Percentiles rank a stretch among this genome's conserved stretches.
These are phyloP conservation scores for Eucalyptus paniculata DNA, from an alignment of 345 rosid genomes.

Conservation along the genomic window DNA sequence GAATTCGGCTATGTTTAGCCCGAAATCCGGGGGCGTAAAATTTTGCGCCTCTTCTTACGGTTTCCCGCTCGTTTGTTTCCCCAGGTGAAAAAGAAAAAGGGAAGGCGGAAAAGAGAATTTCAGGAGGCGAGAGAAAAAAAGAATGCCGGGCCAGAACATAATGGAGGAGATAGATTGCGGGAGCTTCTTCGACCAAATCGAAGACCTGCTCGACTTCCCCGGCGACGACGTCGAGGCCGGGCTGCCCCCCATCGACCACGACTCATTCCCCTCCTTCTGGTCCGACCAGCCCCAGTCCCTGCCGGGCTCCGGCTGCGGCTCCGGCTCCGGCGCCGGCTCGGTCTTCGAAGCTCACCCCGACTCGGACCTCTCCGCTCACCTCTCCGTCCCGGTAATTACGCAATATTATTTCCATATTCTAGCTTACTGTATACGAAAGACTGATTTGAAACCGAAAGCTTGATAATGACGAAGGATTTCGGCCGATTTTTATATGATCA, in stretches of 20 bases:
- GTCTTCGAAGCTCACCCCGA: slow-evolving; percentile 24
- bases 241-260: slow-evolving; percentile 7
- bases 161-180: slow-evolving; percentile 85
- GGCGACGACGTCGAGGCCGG: slow-evolving; percentile 50
- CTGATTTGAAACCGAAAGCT: not conserved
- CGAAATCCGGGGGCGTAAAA: not conserved
- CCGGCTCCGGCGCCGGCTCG: slow-evolving; percentile 46
- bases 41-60: not conserved
- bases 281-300: slow-evolving; percentile 49
- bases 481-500: not conserved
- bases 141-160: slow-evolving; percentile 61
- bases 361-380: slow-evolving; percentile 61
- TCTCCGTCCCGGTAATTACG: slow-evolving; percentile 78
- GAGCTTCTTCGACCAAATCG: slow-evolving; percentile 92
- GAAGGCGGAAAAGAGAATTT: no score
- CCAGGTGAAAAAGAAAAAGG: not conserved
- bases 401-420: not conserved
- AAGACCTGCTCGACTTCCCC: slow-evolving; percentile 80
- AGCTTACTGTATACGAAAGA: not conserved
- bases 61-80: not conserved
- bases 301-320: slow-evolving; percentile 49
- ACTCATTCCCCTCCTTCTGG: slow-evolving; percentile 61
- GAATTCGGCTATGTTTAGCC: not conserved
- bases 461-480: not conserved
- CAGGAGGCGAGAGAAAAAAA: not conserved